Conservation (phyloP, 225 moss, liverwort and hornwort species). For the Pseudisothecium myosuroides region DNA sequence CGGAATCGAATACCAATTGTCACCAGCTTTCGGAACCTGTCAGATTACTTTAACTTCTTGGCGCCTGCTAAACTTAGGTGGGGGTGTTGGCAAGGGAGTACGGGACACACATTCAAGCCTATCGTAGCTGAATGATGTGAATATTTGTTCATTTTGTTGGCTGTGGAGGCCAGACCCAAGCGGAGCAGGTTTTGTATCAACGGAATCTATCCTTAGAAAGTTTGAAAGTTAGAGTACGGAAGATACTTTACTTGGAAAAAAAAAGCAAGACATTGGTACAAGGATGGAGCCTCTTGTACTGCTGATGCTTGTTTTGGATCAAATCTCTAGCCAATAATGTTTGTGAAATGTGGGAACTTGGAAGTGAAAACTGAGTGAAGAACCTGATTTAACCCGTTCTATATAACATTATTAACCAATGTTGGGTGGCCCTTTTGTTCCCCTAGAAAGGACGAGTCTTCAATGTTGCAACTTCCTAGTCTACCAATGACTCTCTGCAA, state of each 20-base stretch:
- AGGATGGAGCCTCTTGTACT: background rate
- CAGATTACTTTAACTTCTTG: background rate
- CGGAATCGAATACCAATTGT: background rate
- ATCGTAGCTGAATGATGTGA: background rate
- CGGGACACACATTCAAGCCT: background rate
- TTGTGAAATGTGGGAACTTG: background rate
- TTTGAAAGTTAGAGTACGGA: background rate
- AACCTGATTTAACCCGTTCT: background rate
- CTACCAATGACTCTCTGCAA: background rate
- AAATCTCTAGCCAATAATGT: background rate
- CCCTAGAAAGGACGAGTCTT: rapidly evolving
- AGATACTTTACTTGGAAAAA: background rate
- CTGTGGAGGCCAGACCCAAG: background rate
- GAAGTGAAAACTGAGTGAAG: background rate
- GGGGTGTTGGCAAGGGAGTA: background rate
- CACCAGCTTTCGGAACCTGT: background rate
- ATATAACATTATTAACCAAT: background rate
- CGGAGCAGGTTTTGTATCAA: background rate
- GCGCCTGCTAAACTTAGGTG: background rate
- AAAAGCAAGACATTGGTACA: background rate
- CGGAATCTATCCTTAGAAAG: background rate
- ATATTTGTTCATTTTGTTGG: background rate
- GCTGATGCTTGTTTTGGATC: background rate
- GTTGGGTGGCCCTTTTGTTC: background rate
- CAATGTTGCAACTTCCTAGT: background rate